A percentile compares a stretch with the other conserved stretches of the same genome.
phyloP scores from a whole-genome alignment of 371 early-diverging fungal genomes.

The Capillidium heterosporum region DNA sequence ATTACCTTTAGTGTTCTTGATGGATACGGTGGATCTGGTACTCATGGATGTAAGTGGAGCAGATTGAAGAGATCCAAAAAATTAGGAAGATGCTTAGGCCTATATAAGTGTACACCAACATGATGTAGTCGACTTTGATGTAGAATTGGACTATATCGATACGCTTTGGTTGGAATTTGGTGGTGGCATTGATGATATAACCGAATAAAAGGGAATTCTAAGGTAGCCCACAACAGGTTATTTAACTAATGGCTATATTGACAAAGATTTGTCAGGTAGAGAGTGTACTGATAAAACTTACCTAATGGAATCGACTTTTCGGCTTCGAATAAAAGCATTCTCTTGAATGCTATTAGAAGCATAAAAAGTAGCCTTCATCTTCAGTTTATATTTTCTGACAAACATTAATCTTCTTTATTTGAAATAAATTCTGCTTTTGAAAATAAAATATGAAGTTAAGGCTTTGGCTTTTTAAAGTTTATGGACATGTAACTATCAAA shows the following conservation, averaged over 20 bases:
- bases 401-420: no score
- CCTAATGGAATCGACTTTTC: no score
- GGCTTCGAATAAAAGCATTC: no score
- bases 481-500: no score
- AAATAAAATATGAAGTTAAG: no score
- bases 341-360: no score
- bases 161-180: not conserved
- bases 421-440: no score
- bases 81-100: slow-evolving; percentile 27
- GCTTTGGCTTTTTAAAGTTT: no score
- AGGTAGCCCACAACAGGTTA: slow-evolving; percentile 14
- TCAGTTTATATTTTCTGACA: no score
- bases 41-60: slow-evolving; percentile 29
- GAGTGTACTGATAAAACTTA: slow-evolving; percentile 16
- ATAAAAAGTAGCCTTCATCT: no score
- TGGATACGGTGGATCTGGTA: slow-evolving; percentile 38
- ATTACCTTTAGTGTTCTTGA: slow-evolving; percentile 23
- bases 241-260: slow-evolving; percentile 16
- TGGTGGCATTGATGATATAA: slow-evolving; percentile 9
- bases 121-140: not conserved
- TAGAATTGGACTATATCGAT: not conserved
- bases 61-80: slow-evolving; percentile 16
- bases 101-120: slow-evolving; percentile 39
- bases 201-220: slow-evolving; percentile 16
- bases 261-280: slow-evolving; percentile 10